Evolutionary conservation across 805 yeast genomes (phyloP).

Genomic region (Cyberlindnera suaveolens): DNA sequence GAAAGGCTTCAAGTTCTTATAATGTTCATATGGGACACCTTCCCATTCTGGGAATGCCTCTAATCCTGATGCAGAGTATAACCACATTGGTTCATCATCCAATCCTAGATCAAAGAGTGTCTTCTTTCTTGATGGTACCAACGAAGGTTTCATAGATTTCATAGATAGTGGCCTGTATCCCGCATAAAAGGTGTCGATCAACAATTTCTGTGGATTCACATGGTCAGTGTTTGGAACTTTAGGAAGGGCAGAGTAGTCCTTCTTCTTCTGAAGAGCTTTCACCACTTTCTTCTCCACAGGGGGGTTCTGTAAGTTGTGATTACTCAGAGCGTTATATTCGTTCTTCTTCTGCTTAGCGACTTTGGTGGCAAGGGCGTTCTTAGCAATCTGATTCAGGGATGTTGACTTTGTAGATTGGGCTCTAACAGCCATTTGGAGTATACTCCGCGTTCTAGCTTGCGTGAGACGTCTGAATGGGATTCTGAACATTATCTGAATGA

Average conservation of each 20-base stretch:
- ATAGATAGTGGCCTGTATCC: slow-evolving; percentile 19
- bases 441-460: neutral
- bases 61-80: slow-evolving; percentile 29
- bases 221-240: slow-evolving; percentile 17
- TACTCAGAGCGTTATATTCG: slow-evolving; percentile 23
- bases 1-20: slow-evolving; percentile 26
- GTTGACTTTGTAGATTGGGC: slow-evolving; percentile 1
- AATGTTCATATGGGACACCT: slow-evolving; percentile 13
- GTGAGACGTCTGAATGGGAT: neutral
- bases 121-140: slow-evolving; percentile 11
- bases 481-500: neutral
- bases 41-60: slow-evolving; percentile 29
- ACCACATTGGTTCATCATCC: slow-evolving; percentile 26
- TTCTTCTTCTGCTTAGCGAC: slow-evolving; percentile 8
- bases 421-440: neutral
- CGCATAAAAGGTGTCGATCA: slow-evolving; percentile 17
- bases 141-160: slow-evolving; percentile 20
- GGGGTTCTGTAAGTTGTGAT: slow-evolving; percentile 15
- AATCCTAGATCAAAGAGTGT: slow-evolving; percentile 17
- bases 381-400: slow-evolving; percentile 1
- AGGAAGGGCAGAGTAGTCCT: slow-evolving; percentile 18
- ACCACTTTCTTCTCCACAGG: slow-evolving; percentile 2
- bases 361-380: slow-evolving; percentile 14
- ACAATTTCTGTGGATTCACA: slow-evolving; percentile 13
- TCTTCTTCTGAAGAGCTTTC: slow-evolving; percentile 3